These are phyloP conservation scores for Fraxinus floribunda DNA, from an alignment of 305 asterid genomes.

Conservation along the genomic window DNA sequence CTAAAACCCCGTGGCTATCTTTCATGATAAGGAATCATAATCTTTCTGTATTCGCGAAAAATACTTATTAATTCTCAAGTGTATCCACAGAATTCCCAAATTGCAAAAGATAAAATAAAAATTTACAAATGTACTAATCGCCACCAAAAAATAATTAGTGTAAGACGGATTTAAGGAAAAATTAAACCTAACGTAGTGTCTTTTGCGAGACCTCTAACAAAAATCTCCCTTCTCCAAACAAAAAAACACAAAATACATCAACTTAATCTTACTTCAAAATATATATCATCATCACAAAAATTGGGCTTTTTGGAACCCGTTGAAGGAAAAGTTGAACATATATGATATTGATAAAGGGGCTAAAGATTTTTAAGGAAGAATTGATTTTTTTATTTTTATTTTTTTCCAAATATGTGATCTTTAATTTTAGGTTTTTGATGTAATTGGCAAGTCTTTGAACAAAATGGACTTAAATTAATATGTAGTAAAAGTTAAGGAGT, in stretches of 20 bases:
- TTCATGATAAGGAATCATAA: constrained; percentile 85
- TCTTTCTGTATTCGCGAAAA: constrained; percentile 92
- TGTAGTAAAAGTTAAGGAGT: too few species aligned
- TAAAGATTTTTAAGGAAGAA: constrained; percentile 35
- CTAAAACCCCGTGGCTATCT: constrained; percentile 88
- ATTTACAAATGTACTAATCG: neutral
- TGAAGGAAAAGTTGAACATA: constrained; percentile 31
- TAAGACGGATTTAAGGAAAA: neutral
- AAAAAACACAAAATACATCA: neutral
- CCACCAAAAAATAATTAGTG: neutral
- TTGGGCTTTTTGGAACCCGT: constrained; percentile 73
- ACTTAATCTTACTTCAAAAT: neutral
- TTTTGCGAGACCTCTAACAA: constrained; percentile 85
- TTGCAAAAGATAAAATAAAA: neutral
- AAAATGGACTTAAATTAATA: too few species aligned
- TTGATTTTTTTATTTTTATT: too few species aligned
- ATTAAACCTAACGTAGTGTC: constrained; percentile 73
- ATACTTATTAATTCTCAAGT: constrained; percentile 54
- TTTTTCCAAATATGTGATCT: too few species aligned
- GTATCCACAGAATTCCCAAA: constrained; percentile 38
- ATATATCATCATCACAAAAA: constrained; percentile 75
- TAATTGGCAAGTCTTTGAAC: too few species aligned
- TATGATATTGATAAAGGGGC: constrained; percentile 27
- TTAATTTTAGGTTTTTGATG: too few species aligned
- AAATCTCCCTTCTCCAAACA: constrained; percentile 58